Percentiles rank a stretch among this genome's conserved stretches.
These are phyloP conservation scores for Lactarius deliciosus DNA, from an alignment of 768 basidiomycete species.

Conservation along the genomic window DNA sequence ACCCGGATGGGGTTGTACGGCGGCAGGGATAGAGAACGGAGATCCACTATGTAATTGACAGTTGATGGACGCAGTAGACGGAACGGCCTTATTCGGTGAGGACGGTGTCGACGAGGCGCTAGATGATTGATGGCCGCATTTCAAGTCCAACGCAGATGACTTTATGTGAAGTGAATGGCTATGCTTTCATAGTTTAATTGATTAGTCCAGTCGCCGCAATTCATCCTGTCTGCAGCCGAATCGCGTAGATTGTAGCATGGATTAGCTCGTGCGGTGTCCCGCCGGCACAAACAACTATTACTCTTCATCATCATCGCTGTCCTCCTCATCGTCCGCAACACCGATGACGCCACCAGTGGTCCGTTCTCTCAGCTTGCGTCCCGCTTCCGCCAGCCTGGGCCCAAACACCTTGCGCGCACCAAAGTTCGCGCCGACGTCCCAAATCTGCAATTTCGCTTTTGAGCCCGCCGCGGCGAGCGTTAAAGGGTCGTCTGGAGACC, in stretches of 20 bases:
- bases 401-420: constrained; percentile 84
- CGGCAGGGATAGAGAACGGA: no score
- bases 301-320: constrained; percentile 49
- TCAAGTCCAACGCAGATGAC: constrained; percentile 69
- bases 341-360: constrained; percentile 67
- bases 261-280: neutral
- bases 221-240: constrained; percentile 17
- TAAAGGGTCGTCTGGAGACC: constrained; percentile 93
- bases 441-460: constrained; percentile 90
- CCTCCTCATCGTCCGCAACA: constrained; percentile 68
- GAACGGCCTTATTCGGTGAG: no score
- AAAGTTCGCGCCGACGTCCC: constrained; percentile 87
- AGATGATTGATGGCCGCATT: no score
- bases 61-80: no score
- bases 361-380: constrained; percentile 64
- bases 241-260: constrained; percentile 22
- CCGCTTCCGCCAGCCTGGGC: constrained; percentile 70
- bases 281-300: constrained; percentile 27
- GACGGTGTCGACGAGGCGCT: no score
- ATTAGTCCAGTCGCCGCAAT: constrained; percentile 13
- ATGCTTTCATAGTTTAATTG: constrained; percentile 16
- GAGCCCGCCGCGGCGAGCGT: constrained; percentile 94
- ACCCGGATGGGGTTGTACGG: no score
- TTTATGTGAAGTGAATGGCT: constrained; percentile 70
- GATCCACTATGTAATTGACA: no score